These are phyloP conservation scores for Fragaria vesca DNA, from an alignment of 306 rosid genomes.

Conservation along the genomic window DNA sequence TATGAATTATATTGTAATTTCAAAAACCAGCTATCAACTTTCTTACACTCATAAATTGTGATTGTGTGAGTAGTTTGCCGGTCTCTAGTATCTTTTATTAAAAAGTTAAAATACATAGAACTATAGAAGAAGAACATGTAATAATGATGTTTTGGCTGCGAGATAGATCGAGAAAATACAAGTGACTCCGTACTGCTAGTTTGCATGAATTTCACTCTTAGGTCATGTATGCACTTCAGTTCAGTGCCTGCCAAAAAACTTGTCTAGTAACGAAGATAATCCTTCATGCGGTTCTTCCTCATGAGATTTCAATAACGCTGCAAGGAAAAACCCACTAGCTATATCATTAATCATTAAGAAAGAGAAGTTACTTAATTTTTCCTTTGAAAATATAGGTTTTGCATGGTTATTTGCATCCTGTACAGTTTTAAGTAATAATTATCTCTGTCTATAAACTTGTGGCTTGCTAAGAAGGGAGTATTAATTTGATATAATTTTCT, in stretches of 20 bases:
- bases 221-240: no score
- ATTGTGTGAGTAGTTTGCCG: no score
- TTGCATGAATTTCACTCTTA: background rate
- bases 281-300: constrained; percentile 12
- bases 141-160: background rate
- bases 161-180: background rate
- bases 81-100: background rate
- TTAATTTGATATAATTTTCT: no score
- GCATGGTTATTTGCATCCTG: background rate
- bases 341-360: background rate
- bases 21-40: no score
- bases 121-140: background rate
- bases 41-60: no score
- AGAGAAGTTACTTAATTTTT: background rate
- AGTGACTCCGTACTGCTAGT: background rate
- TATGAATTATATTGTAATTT: no score
- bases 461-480: background rate
- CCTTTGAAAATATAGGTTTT: background rate
- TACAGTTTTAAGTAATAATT: background rate
- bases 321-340: background rate
- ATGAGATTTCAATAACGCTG: constrained; percentile 12
- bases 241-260: background rate
- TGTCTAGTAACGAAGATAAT: constrained; percentile 6
- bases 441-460: background rate
- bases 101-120: background rate